Base-by-base conservation (phyloP, 78 protist genomes). In the Protostelium mycophagum region DNA sequence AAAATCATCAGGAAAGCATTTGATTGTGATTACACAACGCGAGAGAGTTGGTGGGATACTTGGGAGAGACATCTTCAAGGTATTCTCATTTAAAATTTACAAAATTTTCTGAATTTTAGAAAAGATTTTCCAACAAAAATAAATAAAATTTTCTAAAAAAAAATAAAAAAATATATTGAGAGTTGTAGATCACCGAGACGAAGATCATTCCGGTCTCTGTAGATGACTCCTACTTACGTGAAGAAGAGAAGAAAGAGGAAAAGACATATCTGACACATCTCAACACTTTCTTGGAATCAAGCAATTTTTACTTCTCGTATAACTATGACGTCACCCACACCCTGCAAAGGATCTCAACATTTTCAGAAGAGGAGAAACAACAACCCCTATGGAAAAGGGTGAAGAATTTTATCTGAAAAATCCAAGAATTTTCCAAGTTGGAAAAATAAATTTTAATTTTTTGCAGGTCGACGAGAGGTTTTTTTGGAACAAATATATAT, bases 321-420 rank as follows among this genome's bases (percentile, higher is more conserved):
- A 85, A 87, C 35, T 91, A 63, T 83, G 93, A 91, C 88, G 90
- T 91, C 23, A 91, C 93, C 10, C 93, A 91, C 35, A 63, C 91
- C 25, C 91, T 88, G 85, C 93, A 91, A 37, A 73, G 93, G 34
- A 39, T 83, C 9, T 88, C 91, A 28, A 38, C 85, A 25, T 88
- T 91, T 0, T 51, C 73, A 5, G 73, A 51, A 51, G 73, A 51
- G 16, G 73, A 51, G 16, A 51, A 25, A 16, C 73, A 16, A 5
- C 31, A 51, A 16, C 73, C 73, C 5, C 73, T 51, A 25, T 51
- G 73, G 73, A 51, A 51, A 87, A 83, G 28, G 28, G 37, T 83
- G 38, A 88, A 39, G 73, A 36, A n/a, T 23, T 87, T 29, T n/a
- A n/a, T n/a, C n/a, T n/a, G n/a, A n/a, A n/a, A n/a, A n/a, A n/a